Percentiles rank a stretch among this genome's conserved stretches.
Conservation (phyloP, 2,329 filamentous ascomycete genomes). For the Pseudopyrenochaeta lycopersici region DNA sequence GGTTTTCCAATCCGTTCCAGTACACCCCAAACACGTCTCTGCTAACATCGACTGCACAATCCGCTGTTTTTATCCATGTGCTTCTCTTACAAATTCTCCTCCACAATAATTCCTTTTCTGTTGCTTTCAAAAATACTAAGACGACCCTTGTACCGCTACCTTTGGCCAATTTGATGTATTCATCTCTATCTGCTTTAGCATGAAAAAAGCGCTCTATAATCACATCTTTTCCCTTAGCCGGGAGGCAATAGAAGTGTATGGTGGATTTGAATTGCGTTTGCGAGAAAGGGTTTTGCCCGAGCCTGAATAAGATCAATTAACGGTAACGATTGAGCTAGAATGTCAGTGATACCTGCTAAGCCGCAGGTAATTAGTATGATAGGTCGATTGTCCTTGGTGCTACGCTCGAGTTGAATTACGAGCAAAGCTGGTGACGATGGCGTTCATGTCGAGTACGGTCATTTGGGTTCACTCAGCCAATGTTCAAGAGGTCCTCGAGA, state of each 20-base stretch:
- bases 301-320: not conserved
- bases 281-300: conserved; percentile 20
- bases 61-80: conserved; percentile 5
- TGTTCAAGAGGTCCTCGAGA: not conserved
- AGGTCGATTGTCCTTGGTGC: not conserved
- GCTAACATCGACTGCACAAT: conserved; percentile 15
- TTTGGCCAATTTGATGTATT: conserved; percentile 9
- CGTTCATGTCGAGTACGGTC: not conserved
- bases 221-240: conserved; percentile 6
- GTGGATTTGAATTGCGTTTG: conserved; percentile 3
- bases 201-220: conserved; percentile 20
- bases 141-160: conserved; percentile 11
- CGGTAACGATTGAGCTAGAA: too few relatives aligned
- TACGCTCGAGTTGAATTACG: not conserved
- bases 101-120: conserved; percentile 15
- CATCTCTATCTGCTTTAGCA: conserved; percentile 14
- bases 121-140: conserved; percentile 13
- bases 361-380: conserved; percentile 16
- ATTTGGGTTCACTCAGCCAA: too few relatives aligned
- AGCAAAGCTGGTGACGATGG: not conserved
- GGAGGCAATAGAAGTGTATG: conserved; percentile 6
- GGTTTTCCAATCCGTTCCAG: conserved; percentile 18
- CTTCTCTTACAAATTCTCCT: conserved; percentile 13
- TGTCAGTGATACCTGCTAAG: conserved; percentile 7
- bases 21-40: conserved; percentile 17